Conservation (phyloP, 2,329 filamentous ascomycete genomes). For the Thermoascus crustaceus region DNA sequence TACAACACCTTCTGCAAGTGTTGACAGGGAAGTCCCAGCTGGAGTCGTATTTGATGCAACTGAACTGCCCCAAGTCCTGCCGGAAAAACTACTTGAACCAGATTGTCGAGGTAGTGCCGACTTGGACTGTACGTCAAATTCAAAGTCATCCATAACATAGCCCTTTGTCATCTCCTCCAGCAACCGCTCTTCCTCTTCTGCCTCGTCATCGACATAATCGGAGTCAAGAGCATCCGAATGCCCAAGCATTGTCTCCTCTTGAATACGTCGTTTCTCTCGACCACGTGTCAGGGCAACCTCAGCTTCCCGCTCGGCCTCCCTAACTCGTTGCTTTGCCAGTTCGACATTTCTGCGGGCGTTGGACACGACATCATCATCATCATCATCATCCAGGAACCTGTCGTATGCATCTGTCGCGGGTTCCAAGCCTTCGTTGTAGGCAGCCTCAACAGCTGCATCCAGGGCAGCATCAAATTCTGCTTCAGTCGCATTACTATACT, state of each 20-base stretch:
- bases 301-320: slow-evolving; percentile 64
- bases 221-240: slow-evolving; percentile 20
- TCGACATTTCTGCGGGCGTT: slow-evolving; percentile 61
- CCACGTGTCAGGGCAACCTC: slow-evolving; percentile 54
- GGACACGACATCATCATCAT: slow-evolving; percentile 28
- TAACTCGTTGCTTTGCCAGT: slow-evolving; percentile 65
- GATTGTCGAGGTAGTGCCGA: slow-evolving; percentile 67
- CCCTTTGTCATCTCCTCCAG: slow-evolving; percentile 83
- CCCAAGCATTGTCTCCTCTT: slow-evolving; percentile 19
- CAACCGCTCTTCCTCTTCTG: slow-evolving; percentile 65
- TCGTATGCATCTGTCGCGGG: slow-evolving; percentile 42
- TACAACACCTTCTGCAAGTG: slow-evolving; percentile 57
- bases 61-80: slow-evolving; percentile 73
- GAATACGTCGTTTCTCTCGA: slow-evolving; percentile 45
- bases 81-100: slow-evolving; percentile 71
- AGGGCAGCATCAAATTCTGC: slow-evolving; percentile 89
- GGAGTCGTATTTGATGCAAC: slow-evolving; percentile 64
- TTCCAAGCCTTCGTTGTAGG: slow-evolving; percentile 87
- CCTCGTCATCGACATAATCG: slow-evolving; percentile 54
- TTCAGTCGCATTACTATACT: slow-evolving; percentile 64
- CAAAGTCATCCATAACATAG: slow-evolving; percentile 74
- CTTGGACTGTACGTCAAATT: slow-evolving; percentile 61
- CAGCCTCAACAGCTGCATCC: slow-evolving; percentile 91
- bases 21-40: slow-evolving; percentile 59
- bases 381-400: slow-evolving; percentile 21